A percentile compares a stretch with the other conserved stretches of the same genome.
Evolutionary conservation across 352 stramenopile species (phyloP).

Genomic region (Pythium rishiriense): DNA sequence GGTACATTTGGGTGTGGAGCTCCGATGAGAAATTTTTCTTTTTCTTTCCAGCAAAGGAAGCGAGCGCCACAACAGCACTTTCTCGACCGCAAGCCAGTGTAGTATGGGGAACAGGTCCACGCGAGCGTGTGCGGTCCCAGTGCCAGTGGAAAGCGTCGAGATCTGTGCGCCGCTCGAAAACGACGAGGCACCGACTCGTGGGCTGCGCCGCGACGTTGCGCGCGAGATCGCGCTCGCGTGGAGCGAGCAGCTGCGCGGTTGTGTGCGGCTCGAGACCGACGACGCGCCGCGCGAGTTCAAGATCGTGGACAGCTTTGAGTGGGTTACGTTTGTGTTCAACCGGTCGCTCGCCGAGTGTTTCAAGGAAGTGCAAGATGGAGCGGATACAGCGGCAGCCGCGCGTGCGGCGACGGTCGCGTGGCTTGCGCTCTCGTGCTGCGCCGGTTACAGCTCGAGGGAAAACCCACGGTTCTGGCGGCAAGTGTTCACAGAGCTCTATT

Average conservation of each 20-base stretch:
- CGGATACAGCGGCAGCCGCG: not conserved
- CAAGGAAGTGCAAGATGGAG: not conserved
- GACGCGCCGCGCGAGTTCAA: not conserved
- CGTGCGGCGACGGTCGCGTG: constrained; percentile 3
- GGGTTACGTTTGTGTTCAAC: constrained; percentile 17
- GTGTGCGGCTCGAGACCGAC: constrained; percentile 12
- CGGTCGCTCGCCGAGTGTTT: not conserved
- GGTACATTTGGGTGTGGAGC: too few species aligned
- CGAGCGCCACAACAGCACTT: too few species aligned
- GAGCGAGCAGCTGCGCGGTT: constrained; percentile 2
- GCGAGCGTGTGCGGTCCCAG: too few species aligned
- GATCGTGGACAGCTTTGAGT: constrained; percentile 16
- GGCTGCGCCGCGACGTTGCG: not conserved
- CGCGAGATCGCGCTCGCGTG: constrained; percentile 14
- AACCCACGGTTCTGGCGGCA: constrained; percentile 11
- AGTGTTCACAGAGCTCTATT: constrained; percentile 2
- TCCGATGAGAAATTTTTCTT: too few species aligned
- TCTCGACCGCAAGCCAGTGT: too few species aligned
- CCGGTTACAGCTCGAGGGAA: not conserved
- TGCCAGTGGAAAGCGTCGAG: too few species aligned
- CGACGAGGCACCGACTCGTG: too few species aligned
- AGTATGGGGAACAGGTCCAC: too few species aligned
- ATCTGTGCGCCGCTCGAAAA: too few species aligned
- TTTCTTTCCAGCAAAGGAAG: too few species aligned
- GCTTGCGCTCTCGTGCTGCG: constrained; percentile 1